Conservation (phyloP, 169 alveolate species). For the Eimeria praecox region DNA sequence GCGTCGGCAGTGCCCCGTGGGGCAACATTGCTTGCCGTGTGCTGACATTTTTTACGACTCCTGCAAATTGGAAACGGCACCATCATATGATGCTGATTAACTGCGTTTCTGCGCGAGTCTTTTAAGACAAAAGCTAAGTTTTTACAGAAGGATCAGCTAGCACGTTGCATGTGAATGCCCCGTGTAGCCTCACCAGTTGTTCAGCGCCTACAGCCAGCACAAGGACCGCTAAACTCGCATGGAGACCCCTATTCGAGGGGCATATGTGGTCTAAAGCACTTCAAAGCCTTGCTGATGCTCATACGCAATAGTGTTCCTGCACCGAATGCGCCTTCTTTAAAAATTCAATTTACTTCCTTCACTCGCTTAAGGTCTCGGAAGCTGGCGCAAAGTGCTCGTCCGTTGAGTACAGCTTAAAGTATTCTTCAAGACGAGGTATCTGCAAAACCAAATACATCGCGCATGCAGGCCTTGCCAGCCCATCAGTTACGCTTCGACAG, state of each 20-base stretch:
- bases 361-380: neutral
- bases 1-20: neutral
- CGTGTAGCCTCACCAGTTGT: neutral
- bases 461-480: neutral
- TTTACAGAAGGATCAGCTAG: neutral
- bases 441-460: neutral
- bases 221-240: neutral
- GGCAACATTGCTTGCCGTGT: neutral
- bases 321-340: neutral
- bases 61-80: neutral
- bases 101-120: neutral
- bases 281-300: neutral
- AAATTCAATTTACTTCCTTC: neutral
- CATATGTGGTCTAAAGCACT: neutral
- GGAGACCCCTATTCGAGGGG: neutral
- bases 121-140: neutral
- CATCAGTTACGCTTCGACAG: neutral
- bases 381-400: neutral
- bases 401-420: constrained; percentile 32
- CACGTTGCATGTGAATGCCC: neutral
- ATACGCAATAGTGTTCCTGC: neutral
- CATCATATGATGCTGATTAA: neutral
- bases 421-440: constrained; percentile 75
- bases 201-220: neutral
- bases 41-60: neutral